Evolutionary conservation across 129 eudicot genomes (phyloP), one percentile per base, ranked within the genome.

Genomic region (Saposhnikovia divaricata): DNA sequence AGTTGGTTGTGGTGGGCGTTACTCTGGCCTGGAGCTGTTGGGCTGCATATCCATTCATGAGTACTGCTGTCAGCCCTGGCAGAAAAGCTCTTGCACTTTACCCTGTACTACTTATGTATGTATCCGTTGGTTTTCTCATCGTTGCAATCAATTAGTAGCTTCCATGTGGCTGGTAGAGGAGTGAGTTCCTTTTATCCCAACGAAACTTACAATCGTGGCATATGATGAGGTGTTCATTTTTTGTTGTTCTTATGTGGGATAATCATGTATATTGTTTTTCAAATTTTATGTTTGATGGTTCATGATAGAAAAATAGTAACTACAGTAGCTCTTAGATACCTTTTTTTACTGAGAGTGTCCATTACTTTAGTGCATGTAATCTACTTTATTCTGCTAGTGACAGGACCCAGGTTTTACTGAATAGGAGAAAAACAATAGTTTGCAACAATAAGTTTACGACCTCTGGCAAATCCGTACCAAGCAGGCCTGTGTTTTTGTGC

Each of bases 21-120:
- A 85, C 92, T 21, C 85, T 94, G 83, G 93, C 97, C 5, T 94
- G 98, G 98, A 94, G 98, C 81, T 88, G 93, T 15, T 94, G 98
- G 98, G 97, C 98, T 19, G 98, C 98, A 18, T 94, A 94, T 80
- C 98, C 98, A 3, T 94, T 94, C 88, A 94, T 94, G 87, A 94
- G 98, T 82, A 90, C 89, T 40, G 98, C 98, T 12, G 98, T 94
- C 25, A 88, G 87, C 78, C 98, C 98, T 1, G 83, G 93, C 80
- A 90, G 98, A 87, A 94, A 94, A 87, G 98, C 98, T 39, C 96
- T 94, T 9, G 98, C 98, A 0, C 96, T 94, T 11, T 94, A 94
- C 81, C 98, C 98, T 18, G 98, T 94, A 15, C 75, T 94, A 48
- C 98, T 94, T 78, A 94, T 94, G 98, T 94, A 94, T 75, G 96